Evolutionary conservation across 345 rosid species (phyloP).

Genomic region (Populus pruinosa): DNA sequence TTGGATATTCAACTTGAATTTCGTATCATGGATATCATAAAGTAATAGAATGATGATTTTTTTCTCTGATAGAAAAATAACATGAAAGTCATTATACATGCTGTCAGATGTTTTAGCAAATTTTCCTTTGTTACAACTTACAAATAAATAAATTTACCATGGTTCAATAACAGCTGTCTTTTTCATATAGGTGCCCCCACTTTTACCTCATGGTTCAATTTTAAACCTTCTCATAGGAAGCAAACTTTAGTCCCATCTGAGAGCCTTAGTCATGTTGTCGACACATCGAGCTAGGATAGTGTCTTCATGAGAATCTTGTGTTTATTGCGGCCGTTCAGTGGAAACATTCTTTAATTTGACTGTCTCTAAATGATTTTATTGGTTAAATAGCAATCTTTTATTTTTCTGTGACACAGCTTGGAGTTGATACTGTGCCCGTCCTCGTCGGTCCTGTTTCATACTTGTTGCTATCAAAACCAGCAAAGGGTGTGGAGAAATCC

Average conservation of each 20-base stretch:
- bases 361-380: neutral
- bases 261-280: neutral
- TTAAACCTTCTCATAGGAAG: neutral
- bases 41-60: neutral
- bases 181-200: neutral
- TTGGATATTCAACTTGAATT: neutral
- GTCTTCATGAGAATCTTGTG: neutral
- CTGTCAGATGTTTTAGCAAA: neutral
- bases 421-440: slow-evolving; percentile 83
- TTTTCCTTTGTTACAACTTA: neutral
- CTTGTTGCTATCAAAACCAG: slow-evolving; percentile 88
- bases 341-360: neutral
- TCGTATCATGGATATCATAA: neutral
- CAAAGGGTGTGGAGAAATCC: slow-evolving; percentile 85
- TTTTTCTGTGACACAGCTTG: slow-evolving; percentile 57
- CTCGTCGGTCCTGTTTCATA: slow-evolving; percentile 92
- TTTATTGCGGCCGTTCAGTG: neutral
- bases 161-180: neutral
- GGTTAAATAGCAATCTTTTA: neutral
- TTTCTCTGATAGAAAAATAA: neutral
- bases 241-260: neutral
- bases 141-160: neutral
- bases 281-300: neutral
- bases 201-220: neutral
- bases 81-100: neutral